Evolutionary conservation across 768 basidiomycete species (phyloP), one percentile per base, ranked within the genome.

Genomic region (Macrolepiota dolichaula): DNA sequence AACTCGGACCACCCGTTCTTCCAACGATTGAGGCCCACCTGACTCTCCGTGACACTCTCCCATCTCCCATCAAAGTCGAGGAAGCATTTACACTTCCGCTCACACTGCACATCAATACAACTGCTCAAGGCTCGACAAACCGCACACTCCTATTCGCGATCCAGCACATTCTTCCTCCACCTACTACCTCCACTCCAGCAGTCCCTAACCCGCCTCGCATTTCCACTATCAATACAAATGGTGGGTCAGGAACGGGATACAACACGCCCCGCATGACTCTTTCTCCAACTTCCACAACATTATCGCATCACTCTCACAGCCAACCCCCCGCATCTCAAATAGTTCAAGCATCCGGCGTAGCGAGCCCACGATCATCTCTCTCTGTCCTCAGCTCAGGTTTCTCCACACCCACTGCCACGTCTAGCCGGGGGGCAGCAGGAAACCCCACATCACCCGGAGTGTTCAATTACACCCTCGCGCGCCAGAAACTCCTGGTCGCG

Each of bases 61-160:
- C 84, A 1, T 74, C 77, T 13, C 37, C 67, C 0, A 74, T 89
- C 37, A 64, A 66, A 2, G 70, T 87, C 3, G 84, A 86, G 58
- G 81, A 78, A 44, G 85, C 88, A 0, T 92, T 94, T 66, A 76
- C 73, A 1, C 75, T 92, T 49, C 68, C 72, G 11, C 82, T 87
- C 52, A 75, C 80, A 2, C 72, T 92, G 13, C 78, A 80, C 24
- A 68, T 88, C 27, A 61, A 46, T 32, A 27, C 52, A 25, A 54
- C 46, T 4, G 17, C 53, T n/a, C 40, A 25, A 10, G n/a, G 15
- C 1, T 47, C 42, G 3, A 79, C 84, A 3, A 79, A 81, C 9
- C 64, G 72, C 6, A 66, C 81, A n/a, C 77, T 78, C 3, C 62
- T 74, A 69, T 71, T 92, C 27, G 87, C 80, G 17, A 78, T 92